phyloP scores from a whole-genome alignment of 2,329 filamentous ascomycete species.

The Aulographum hederae region DNA sequence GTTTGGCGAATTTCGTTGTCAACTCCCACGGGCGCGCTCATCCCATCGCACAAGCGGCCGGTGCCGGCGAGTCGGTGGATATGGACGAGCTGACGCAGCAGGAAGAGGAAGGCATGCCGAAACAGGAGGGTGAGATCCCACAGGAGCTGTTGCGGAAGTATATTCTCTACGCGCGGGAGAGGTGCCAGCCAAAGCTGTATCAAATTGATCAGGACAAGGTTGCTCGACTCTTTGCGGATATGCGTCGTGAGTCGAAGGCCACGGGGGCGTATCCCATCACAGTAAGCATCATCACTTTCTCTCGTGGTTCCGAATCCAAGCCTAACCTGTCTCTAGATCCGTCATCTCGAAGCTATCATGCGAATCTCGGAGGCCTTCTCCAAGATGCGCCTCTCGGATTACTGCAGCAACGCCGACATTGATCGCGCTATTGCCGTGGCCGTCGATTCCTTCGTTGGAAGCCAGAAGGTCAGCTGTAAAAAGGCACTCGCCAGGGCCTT shows the following conservation, averaged over 20 bases:
- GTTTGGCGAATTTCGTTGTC: constrained; percentile 85
- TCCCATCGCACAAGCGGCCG: constrained; percentile 21
- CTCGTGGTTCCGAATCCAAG: not conserved
- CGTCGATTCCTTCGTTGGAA: constrained; percentile 87
- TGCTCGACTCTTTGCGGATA: constrained; percentile 82
- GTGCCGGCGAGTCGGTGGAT: constrained; percentile 16
- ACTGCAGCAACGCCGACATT: constrained; percentile 77
- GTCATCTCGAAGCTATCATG: constrained; percentile 95
- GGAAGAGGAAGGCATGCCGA: constrained; percentile 21
- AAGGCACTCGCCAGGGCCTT: constrained; percentile 88
- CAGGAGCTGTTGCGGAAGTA: constrained; percentile 90
- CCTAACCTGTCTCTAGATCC: constrained; percentile 43
- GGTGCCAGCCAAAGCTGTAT: constrained; percentile 79
- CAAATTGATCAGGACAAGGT: constrained; percentile 98
- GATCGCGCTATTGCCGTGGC: constrained; percentile 95
- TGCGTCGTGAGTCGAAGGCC: constrained; percentile 79
- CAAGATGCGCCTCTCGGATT: constrained; percentile 95
- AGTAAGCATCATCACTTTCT: constrained; percentile 37
- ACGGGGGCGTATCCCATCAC: constrained; percentile 97
- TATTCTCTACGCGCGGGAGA: constrained; percentile 84
- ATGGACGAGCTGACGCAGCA: constrained; percentile 35
- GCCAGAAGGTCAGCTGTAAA: constrained; percentile 95
- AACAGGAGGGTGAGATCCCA: constrained; percentile 54
- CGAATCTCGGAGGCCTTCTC: constrained; percentile 88
- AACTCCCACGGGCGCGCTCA: constrained; percentile 87